These are phyloP conservation scores for Endoconidiophora laricicola DNA, from an alignment of 2,329 filamentous ascomycete species.

Conservation along the genomic window DNA sequence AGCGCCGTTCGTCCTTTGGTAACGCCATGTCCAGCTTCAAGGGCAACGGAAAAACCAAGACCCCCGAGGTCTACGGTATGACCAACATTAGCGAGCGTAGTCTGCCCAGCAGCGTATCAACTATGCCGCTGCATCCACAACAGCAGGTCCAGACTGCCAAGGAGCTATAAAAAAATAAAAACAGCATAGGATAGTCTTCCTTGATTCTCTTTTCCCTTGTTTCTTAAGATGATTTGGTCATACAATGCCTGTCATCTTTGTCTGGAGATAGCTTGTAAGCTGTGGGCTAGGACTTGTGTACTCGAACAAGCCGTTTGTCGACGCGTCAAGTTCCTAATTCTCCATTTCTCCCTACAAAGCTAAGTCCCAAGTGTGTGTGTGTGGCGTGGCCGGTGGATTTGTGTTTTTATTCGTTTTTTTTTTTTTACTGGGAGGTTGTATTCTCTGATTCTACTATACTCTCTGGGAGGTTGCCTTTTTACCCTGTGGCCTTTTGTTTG, in stretches of 20 bases:
- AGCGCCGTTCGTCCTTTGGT: slow-evolving; percentile 10
- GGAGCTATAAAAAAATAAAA: slow-evolving; percentile 1
- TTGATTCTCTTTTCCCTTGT: background rate
- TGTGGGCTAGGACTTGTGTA: no score
- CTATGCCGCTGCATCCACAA: slow-evolving; percentile 10
- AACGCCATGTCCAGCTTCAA: slow-evolving; percentile 7
- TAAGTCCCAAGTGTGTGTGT: no score
- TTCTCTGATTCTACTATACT: background rate
- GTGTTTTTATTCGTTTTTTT: background rate
- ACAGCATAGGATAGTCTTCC: no score
- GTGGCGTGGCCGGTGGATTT: no score
- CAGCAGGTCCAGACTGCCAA: slow-evolving; percentile 4
- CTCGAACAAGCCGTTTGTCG: no score
- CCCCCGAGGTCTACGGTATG: slow-evolving; percentile 12
- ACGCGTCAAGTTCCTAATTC: no score
- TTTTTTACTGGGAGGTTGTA: background rate
- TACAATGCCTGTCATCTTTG: no score
- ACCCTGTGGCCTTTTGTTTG: background rate
- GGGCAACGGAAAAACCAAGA: slow-evolving; percentile 7
- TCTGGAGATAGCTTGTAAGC: no score
- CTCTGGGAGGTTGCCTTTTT: background rate
- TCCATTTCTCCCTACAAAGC: no score
- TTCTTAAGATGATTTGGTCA: background rate
- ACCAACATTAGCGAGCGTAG: slow-evolving; percentile 11
- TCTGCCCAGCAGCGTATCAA: slow-evolving; percentile 9